Evolutionary conservation across 2,329 filamentous ascomycete species (phyloP), one percentile per base, ranked within the genome.

Genomic region (Colletotrichum sp.): DNA sequence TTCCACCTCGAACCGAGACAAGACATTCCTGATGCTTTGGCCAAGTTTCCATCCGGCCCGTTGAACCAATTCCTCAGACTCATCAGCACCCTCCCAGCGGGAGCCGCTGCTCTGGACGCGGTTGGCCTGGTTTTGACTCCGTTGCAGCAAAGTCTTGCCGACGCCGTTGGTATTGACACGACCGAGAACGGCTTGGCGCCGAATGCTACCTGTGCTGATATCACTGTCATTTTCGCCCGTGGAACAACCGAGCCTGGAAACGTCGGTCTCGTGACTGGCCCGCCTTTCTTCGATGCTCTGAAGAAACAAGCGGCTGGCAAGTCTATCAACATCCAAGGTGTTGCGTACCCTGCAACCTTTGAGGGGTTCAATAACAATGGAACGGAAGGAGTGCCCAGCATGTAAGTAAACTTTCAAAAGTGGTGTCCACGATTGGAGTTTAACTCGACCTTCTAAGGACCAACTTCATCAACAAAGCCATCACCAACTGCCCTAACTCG

Each of bases 181-280:
- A 71, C 55, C 4, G 55, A 59, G 24, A 36, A 77, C 34, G 73
- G 67, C 32, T 21, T 77, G 59, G 44, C 68, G n/a, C 76, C 77
- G 34, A 72, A 72, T 49, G 74, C 78, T 12, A 63, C 75, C 10
- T 82, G 81, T 71, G 72, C 76, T n/a, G 80, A 81, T 59, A 78
- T 83, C 39, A 82, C 78, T 10, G 70, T 83, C 32, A 62, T 83
- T 28, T 83, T 81, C 34, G 80, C 80, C n/a, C 79, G 82, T 0
- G 82, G 82, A 9, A 83, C 81, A 18, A 83, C 81, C 30, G 81
- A 83, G 57, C 72, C 79, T 1, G 81, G 81, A 12, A 82, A 82
- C 36, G 71, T 81, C 24, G 81, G 81, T 4, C 68, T 79, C 8
- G 74, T 82, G 12, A 76, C 79, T 3, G 82, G 79, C 0, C 81